Conservation (phyloP, 257 asterid genomes). For the Lithospermum erythrorhizon region DNA sequence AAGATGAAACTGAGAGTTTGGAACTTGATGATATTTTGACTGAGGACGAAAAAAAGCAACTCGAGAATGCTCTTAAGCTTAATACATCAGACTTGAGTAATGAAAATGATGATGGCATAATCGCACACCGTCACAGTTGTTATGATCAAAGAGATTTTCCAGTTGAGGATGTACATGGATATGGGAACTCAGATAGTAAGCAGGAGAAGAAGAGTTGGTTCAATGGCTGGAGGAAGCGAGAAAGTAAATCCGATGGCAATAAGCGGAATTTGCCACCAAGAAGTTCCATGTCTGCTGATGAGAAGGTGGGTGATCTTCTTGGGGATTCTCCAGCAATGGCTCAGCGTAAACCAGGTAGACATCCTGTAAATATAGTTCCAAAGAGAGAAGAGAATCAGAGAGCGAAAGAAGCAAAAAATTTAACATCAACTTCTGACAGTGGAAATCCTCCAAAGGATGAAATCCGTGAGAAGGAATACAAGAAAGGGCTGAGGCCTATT, state of each 20-base stretch:
- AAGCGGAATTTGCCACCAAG: slow-evolving; percentile 52
- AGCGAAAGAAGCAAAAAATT: slow-evolving; percentile 42
- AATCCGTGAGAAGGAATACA: slow-evolving; percentile 68
- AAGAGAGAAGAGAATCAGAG: slow-evolving; percentile 61
- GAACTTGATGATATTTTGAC: slow-evolving; percentile 70
- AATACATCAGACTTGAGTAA: slow-evolving; percentile 42
- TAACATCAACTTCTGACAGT: slow-evolving; percentile 40
- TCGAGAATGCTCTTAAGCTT: slow-evolving; percentile 78
- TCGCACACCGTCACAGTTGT: slow-evolving; percentile 77
- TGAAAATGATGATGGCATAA: slow-evolving; percentile 47
- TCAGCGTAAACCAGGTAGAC: slow-evolving; percentile 42
- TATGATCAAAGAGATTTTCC: slow-evolving; percentile 74
- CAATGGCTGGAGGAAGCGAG: slow-evolving; percentile 76
- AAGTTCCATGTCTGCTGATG: slow-evolving; percentile 56
- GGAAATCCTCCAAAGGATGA: slow-evolving; percentile 54
- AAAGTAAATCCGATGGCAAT: slow-evolving; percentile 43
- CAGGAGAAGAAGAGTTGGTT: slow-evolving; percentile 86
- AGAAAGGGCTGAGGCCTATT: slow-evolving; percentile 94
- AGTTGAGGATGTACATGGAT: slow-evolving; percentile 43
- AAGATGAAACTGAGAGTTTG: slow-evolving; percentile 69
- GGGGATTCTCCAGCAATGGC: slow-evolving; percentile 49
- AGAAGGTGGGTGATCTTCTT: slow-evolving; percentile 49
- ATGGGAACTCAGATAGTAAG: slow-evolving; percentile 34
- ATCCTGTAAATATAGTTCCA: slow-evolving; percentile 60
- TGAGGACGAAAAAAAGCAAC: slow-evolving; percentile 82